Base-by-base conservation (phyloP, 257 asterid species). In the Verbena officinalis region DNA sequence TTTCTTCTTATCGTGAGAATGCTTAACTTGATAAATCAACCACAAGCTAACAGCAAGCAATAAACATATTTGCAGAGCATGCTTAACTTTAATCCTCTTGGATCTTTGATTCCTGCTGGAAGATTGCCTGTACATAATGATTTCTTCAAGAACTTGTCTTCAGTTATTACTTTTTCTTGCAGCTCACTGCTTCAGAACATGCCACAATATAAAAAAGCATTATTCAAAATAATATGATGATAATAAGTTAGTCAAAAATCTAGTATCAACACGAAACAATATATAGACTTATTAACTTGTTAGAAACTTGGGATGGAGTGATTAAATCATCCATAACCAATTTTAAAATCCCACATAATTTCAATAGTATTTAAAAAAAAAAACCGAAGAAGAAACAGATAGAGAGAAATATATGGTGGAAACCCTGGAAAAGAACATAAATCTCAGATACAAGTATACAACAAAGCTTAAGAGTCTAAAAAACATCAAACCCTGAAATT, bases 11-110 rank as follows among this genome's bases (percentile, higher is more conserved):
- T 86, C 86, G 66, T 81, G 95, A 58, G 96, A 90, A 77, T 67
- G 97, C 61, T 90, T 90, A 71, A 90, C 82, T 84, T 88, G 96
- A 91, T 86, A 94, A 73, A 94, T 56, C 78, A 94, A 72, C 99
- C 99, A 94, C 74, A 86, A 83, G 83, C 92, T 87, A 64, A 90
- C 82, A 62, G 89, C 96, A 46, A 90, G 79, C 75, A 94, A 80
- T 79, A 90, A 76, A 77, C 95, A 86, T 48, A 84, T 57, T 67
- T 90, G 95, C 69, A 90, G 67, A 38, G 75, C 77, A 68, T 88
- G 85, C 74, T 79, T 88, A 46, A 73, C 73, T 80, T 64, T 86
- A 71, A 86, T 16, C 69, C 96, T 80, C 75, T 77, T 90, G 56
- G 91, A 88, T 68, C 95, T 83, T 64, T 74, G 91, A 80, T 70